Conservation (phyloP, 768 basidiomycete genomes). For the Rubroboletus satanas region DNA sequence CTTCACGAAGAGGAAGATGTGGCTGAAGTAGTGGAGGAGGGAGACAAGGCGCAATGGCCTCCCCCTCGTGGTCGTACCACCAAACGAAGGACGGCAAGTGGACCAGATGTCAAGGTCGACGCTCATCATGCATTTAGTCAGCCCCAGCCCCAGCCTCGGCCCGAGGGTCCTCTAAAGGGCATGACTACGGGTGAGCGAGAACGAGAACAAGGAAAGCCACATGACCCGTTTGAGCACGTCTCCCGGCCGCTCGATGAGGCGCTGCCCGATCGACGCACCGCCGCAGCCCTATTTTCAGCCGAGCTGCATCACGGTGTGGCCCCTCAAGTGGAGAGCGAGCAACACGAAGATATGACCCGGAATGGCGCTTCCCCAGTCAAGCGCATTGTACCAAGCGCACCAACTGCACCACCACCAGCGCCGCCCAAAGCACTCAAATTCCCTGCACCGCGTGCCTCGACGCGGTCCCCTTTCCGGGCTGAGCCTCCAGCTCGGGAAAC, state of each 20-base stretch:
- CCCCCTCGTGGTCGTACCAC: slow-evolving; percentile 7
- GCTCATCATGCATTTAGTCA: slow-evolving; percentile 20
- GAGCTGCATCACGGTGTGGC: neutral
- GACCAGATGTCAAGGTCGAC: neutral
- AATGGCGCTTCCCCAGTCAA: slow-evolving; percentile 3
- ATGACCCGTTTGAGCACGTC: too few relatives aligned
- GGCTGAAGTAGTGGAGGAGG: neutral
- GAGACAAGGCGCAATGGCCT: slow-evolving; percentile 10
- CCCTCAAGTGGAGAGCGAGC: neutral
- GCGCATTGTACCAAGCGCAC: neutral
- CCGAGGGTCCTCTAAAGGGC: neutral
- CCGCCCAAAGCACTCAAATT: slow-evolving; percentile 9
- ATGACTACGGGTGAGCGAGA: neutral
- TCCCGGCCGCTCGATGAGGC: neutral
- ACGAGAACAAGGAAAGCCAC: neutral
- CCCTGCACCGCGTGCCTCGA: slow-evolving; percentile 17
- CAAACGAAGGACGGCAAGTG: neutral
- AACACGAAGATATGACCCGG: neutral
- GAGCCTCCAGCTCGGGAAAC: neutral
- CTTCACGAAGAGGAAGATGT: neutral
- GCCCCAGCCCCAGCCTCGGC: neutral
- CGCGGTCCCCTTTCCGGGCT: slow-evolving; percentile 18
- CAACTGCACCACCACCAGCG: neutral
- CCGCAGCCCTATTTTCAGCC: slow-evolving; percentile 1
- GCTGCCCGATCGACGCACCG: neutral